phyloP scores from a whole-genome alignment of 257 asterid genomes.

The Thymus quinquecostatus region DNA sequence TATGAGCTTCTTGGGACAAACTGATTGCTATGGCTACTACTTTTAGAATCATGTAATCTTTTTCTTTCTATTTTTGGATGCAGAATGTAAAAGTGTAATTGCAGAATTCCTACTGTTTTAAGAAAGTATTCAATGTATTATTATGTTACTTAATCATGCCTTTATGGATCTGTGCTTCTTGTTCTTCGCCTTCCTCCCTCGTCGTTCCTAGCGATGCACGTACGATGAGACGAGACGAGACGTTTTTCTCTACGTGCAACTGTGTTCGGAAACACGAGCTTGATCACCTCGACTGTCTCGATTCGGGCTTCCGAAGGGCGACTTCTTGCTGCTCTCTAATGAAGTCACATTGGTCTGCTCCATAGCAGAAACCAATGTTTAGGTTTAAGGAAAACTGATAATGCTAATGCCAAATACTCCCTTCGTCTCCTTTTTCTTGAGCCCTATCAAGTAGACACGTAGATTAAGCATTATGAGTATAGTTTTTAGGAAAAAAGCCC shows the following conservation, averaged over 20 bases:
- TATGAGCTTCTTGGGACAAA: conserved; percentile 75
- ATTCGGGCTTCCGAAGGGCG: conserved; percentile 70
- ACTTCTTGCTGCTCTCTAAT: conserved; percentile 84
- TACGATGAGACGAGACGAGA: no score
- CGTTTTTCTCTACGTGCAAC: no score
- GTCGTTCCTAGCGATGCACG: no score
- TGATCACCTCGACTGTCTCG: conserved; percentile 48
- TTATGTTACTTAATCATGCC: neutral
- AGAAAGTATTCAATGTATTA: neutral
- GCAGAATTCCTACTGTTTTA: no score
- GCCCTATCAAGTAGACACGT: no score
- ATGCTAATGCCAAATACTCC: no score
- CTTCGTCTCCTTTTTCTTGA: no score
- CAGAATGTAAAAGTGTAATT: neutral
- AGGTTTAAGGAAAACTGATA: neutral
- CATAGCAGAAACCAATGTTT: neutral
- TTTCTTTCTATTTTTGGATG: neutral
- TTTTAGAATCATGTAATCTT: neutral
- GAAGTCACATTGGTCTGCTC: conserved; percentile 61
- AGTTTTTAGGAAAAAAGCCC: no score
- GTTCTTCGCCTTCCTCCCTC: conserved; percentile 50
- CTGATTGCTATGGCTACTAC: conserved; percentile 39
- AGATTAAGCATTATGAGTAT: no score
- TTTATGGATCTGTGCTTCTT: conserved; percentile 64
- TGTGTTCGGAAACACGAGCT: no score